Base-by-base conservation (phyloP, 2,329 filamentous ascomycete species). In the Paecilomyces dactylethromorphus region DNA sequence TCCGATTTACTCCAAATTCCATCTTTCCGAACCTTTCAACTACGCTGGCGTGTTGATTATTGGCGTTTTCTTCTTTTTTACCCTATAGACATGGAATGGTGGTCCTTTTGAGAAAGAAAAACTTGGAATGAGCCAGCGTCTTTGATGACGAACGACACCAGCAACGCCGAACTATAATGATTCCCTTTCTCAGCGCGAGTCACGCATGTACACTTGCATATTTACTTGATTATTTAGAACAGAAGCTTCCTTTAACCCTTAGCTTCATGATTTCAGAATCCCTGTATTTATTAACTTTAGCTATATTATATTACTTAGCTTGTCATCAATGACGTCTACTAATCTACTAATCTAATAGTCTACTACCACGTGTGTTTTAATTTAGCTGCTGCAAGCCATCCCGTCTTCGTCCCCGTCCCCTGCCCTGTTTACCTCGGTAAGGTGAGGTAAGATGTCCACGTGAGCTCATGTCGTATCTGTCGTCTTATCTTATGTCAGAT, bases 171-270 rank as follows among this genome's bases (percentile, higher is more conserved):
- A 53, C 29, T 50, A 21, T 35, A 58, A 53, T 45, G 39, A 45
- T 45, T 45, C 39, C 39, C 39, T 45, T 51, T 49, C 29, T 35
- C 24, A n/a, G 51, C 59, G 61, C 26, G 55, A 61, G 32, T 60
- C 58, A 61, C 56, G 61, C 55, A 58, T 24, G 22, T 60, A 52
- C 50, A 18, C 50, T 56, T 50, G 22, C 50, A 52, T 58, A 53
- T 53, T 56, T 53, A 7, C 54, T 55, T 29, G 29, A 33, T 54
- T 24, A 52, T 52, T 45, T 45, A 21, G 15, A 45, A 18, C 26
- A 5, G 24, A 26, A 26, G 24, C 24, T 26, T 26, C 24, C 24
- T 18, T 18, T 18, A 21, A 18, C 39, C 8, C 39, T 45, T n/a
- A 3, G 7, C 7, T 45, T 45, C 39, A 18, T 45, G 15, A 21